phyloP scores from a whole-genome alignment of 768 basidiomycete genomes.

The Stropharia rugosoannulata region DNA sequence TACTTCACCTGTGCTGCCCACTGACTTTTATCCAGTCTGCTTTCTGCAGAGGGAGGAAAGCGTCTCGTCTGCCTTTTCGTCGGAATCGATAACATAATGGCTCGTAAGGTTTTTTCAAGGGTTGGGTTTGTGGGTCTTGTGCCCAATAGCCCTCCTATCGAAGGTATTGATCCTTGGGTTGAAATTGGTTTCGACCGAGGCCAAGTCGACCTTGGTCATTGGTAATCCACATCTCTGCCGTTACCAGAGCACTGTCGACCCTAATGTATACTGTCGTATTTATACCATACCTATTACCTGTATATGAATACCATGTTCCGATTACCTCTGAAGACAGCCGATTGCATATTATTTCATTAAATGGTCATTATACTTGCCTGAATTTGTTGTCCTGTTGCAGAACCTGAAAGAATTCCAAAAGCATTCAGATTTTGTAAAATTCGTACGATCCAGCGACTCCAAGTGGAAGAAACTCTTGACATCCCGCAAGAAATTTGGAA shows the following conservation, averaged over 20 bases:
- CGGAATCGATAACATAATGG: conserved; percentile 52
- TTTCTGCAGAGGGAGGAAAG: not conserved
- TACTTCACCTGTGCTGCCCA: too few relatives aligned
- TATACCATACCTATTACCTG: not conserved
- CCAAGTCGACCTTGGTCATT: conserved; percentile 57
- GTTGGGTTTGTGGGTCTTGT: conserved; percentile 67
- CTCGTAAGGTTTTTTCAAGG: conserved; percentile 50
- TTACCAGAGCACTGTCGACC: too few relatives aligned
- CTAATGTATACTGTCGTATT: not conserved
- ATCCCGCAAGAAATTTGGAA: too few relatives aligned
- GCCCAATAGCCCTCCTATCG: conserved; percentile 25
- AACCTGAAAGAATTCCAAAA: too few relatives aligned
- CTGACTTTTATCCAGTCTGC: not conserved
- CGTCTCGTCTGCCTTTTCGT: conserved; percentile 60
- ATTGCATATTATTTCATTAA: too few relatives aligned
- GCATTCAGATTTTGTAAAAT: too few relatives aligned
- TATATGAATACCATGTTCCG: too few relatives aligned
- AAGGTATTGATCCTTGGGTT: conserved; percentile 51
- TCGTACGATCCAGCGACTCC: too few relatives aligned
- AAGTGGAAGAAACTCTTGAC: too few relatives aligned
- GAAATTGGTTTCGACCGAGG: conserved; percentile 61
- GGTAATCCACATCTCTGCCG: conserved; percentile 39
- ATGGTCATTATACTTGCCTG: too few relatives aligned
- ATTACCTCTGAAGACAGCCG: too few relatives aligned
- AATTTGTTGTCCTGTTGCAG: too few relatives aligned